Evolutionary conservation across 768 basidiomycete species (phyloP).

Genomic region (Kwoniella mangroviensis): DNA sequence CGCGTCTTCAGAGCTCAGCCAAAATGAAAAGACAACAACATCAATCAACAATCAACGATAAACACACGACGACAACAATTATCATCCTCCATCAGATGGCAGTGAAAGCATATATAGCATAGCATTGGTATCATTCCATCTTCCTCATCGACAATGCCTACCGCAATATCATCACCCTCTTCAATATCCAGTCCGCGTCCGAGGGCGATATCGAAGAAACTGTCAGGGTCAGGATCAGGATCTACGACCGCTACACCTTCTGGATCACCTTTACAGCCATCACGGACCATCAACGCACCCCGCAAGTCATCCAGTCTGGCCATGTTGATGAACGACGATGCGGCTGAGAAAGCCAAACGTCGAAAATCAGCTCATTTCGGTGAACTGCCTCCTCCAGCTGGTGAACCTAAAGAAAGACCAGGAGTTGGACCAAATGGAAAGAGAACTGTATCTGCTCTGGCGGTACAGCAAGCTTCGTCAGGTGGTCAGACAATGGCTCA

Average conservation of each 20-base stretch:
- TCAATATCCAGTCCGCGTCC: constrained; percentile 10
- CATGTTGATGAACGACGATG: constrained; percentile 71
- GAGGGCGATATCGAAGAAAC: constrained; percentile 13
- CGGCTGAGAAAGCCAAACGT: constrained; percentile 79
- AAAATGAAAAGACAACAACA: not conserved
- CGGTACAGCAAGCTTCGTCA: constrained; percentile 64
- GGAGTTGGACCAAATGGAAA: constrained; percentile 43
- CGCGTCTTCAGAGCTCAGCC: not conserved
- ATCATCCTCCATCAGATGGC: not conserved
- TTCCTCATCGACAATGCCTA: not conserved
- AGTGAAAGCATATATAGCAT: not conserved
- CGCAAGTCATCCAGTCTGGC: constrained; percentile 5
- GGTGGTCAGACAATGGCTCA: constrained; percentile 14
- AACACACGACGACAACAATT: not conserved
- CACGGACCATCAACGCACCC: constrained; percentile 13
- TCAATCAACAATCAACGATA: not conserved
- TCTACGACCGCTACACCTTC: constrained; percentile 6
- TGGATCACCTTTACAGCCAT: constrained; percentile 25
- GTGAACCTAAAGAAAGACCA: constrained; percentile 13
- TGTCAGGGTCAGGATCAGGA: not conserved
- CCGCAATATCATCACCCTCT: constrained; percentile 11
- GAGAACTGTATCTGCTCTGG: constrained; percentile 43
- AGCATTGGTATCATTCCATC: not conserved
- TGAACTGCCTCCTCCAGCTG: constrained; percentile 28
- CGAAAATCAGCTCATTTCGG: constrained; percentile 59